phyloP scores from a whole-genome alignment of 2,329 filamentous ascomycete genomes.

The Aspergillus latus region DNA sequence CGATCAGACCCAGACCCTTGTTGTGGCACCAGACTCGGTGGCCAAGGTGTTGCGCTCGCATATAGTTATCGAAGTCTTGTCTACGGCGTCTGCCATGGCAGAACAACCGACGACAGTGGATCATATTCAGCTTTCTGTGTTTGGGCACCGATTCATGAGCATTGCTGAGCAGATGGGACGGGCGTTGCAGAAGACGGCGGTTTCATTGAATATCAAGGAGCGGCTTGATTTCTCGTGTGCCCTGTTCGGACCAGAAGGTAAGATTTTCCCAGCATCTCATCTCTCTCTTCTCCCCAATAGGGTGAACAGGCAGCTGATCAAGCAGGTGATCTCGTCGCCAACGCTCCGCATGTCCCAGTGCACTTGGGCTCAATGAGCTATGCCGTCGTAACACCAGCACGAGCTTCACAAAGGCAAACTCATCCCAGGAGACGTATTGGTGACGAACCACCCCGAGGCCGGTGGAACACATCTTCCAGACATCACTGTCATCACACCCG shows the following conservation, averaged over 20 bases:
- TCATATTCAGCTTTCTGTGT: conserved; percentile 56
- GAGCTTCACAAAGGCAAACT: conserved; percentile 77
- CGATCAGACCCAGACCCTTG: conserved; percentile 74
- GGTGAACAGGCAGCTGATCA: background rate
- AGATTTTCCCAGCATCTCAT: too few species aligned
- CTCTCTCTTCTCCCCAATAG: background rate
- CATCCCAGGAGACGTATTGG: conserved; percentile 75
- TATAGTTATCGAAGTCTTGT: conserved; percentile 80
- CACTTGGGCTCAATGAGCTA: conserved; percentile 85
- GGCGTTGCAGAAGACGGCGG: conserved; percentile 56
- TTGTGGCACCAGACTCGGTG: conserved; percentile 74
- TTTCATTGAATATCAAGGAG: conserved; percentile 76
- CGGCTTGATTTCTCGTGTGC: conserved; percentile 81
- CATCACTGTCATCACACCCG: conserved; percentile 77
- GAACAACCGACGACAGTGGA: conserved; percentile 36
- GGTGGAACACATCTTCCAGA: conserved; percentile 82
- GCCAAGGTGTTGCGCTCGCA: conserved; percentile 84
- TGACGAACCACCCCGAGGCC: conserved; percentile 81
- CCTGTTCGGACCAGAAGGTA: conserved; percentile 68
- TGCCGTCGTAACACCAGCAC: conserved; percentile 72
- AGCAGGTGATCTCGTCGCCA: conserved; percentile 63
- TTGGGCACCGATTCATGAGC: conserved; percentile 59
- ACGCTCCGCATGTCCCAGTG: conserved; percentile 76
- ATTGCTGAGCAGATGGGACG: conserved; percentile 61
- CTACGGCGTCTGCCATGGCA: conserved; percentile 35